Percentiles rank a stretch among this genome's conserved stretches.
These are phyloP conservation scores for Chlorokybus atmophyticus DNA, from an alignment of 139 green algal genomes.

Conservation along the genomic window DNA sequence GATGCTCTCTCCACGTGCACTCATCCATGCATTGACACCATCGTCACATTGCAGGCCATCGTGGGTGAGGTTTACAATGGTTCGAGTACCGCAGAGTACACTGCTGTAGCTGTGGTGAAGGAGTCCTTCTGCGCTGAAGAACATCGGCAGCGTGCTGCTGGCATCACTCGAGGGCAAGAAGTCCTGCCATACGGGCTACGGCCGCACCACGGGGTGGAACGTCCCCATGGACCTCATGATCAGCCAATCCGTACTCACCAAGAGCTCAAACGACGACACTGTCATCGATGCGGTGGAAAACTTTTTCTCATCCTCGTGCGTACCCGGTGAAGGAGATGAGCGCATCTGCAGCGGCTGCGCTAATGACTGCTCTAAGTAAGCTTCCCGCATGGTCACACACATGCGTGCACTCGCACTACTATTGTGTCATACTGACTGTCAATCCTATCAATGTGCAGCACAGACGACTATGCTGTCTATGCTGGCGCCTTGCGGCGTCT, in stretches of 20 bases:
- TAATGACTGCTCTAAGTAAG: too few species aligned
- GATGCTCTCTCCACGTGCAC: too few species aligned
- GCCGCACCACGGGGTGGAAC: constrained; percentile 25
- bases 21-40: too few species aligned
- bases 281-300: constrained; percentile 4
- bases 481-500: constrained; percentile 32
- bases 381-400: too few species aligned
- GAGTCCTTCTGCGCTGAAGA: not conserved
- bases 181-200: constrained; percentile 36
- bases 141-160: too few species aligned
- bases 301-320: not conserved
- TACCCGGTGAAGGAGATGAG: too few species aligned
- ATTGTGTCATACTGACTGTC: too few species aligned
- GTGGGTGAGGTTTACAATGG: too few species aligned
- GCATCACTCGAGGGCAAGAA: constrained; percentile 22
- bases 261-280: not conserved
- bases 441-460: not conserved
- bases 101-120: not conserved
- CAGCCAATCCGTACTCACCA: not conserved
- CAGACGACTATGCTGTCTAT: constrained; percentile 30
- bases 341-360: too few species aligned
- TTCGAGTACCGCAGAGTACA: too few species aligned
- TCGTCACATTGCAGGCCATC: too few species aligned
- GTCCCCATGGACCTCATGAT: constrained; percentile 22
- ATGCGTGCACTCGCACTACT: too few species aligned